Percentiles rank a stretch among this genome's conserved stretches.
phyloP scores from a whole-genome alignment of 179 eudicot species.

The Spergularia azorica region DNA sequence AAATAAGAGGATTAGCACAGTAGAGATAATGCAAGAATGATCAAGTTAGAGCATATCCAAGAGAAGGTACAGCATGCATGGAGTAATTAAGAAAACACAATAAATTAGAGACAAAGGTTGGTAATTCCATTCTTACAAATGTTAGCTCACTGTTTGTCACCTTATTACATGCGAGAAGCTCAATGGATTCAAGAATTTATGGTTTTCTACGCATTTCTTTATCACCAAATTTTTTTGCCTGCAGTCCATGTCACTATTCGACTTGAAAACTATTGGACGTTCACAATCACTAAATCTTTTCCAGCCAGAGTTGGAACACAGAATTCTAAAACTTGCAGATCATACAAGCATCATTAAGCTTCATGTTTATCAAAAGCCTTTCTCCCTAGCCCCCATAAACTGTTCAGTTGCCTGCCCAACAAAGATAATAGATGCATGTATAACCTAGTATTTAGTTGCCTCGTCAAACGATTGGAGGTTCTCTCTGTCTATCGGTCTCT shows the following conservation, averaged over 20 bases:
- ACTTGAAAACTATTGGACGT: neutral
- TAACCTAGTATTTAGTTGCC: neutral
- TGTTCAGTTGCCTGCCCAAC: too few species aligned
- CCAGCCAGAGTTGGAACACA: neutral
- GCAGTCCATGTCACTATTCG: neutral
- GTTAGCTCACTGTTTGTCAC: neutral
- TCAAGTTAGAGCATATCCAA: conserved; percentile 12
- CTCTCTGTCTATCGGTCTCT: too few species aligned
- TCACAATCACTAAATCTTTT: neutral
- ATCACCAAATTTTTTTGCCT: too few species aligned
- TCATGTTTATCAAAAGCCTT: too few species aligned
- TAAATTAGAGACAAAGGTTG: neutral
- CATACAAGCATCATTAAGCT: too few species aligned
- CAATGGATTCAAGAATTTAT: neutral
- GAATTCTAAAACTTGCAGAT: neutral
- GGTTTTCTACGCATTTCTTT: too few species aligned
- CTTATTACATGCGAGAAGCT: neutral
- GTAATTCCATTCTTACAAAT: neutral
- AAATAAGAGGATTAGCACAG: conserved; percentile 11
- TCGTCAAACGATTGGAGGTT: too few species aligned
- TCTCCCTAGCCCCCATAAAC: too few species aligned
- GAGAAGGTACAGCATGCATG: conserved; percentile 8
- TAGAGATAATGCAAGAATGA: neutral
- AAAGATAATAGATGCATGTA: too few species aligned
- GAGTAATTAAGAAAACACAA: neutral